Evolutionary conservation across 306 rosid species (phyloP), one percentile per base, ranked within the genome.

Genomic region (Trifolium subterraneum): DNA sequence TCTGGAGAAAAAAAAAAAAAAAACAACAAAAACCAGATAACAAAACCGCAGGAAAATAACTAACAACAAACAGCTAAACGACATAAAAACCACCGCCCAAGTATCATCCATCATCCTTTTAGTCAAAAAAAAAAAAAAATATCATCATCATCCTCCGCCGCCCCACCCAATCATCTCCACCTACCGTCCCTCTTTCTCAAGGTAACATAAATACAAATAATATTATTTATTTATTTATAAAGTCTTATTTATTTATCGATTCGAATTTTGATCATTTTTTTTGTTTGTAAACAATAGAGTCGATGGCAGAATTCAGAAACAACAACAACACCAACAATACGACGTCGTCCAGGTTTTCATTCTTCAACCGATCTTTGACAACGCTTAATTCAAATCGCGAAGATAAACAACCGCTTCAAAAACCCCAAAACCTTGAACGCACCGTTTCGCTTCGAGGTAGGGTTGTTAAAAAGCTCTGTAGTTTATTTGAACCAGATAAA

Each of bases 391-490:
- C 83, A 0, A 10, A 70, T 50, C 2, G 51, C 13, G 87, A 81
- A 11, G 62, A 77, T 7, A 25, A 70, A 18, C 50, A 36, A 7
- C 50, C 83, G 58, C 83, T 1, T 0, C 70, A 59, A 72, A 89
- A 87, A 74, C 52, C 83, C 27, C 65, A 60, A 63, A 48, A 48
- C 62, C 64, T 91, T 23, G 92, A 82, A 0, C 93, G 96, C 23
- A 22, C 89, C 25, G 79, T 76, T 39, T 86, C 97, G 25, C 70
- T 92, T 15, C 89, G 85, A 38, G 98, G 98, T 23, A 88, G 80
- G 8, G 76, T 81, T 79, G 99, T 94, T 5, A 90, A 85, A 85
- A 87, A 86, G 81, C 91, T 94, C 31, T 81, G 99, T 73, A 79
- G 60, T 47, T 66, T 90, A 33, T 94, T 94, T 41, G 99, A 94